phyloP scores from a whole-genome alignment of 257 asterid genomes.

The Henckelia pumila region DNA sequence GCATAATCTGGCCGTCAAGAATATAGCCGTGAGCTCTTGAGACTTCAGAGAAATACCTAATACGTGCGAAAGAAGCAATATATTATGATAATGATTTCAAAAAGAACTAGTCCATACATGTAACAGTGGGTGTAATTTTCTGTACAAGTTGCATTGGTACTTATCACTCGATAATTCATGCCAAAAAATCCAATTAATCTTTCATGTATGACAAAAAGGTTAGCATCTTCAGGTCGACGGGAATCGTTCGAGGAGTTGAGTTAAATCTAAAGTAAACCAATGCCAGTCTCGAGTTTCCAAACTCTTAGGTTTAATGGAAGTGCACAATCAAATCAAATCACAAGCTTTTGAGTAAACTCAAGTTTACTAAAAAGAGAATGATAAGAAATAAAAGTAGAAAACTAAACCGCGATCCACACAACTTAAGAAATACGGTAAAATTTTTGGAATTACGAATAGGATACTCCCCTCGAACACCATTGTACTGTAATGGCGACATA shows the following conservation, averaged over 20 bases:
- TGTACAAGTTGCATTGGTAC: not conserved
- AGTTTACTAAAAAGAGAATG: too few species aligned
- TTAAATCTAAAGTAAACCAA: not conserved
- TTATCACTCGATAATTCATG: not conserved
- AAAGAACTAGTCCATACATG: not conserved
- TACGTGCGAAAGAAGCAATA: not conserved
- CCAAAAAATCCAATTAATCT: not conserved
- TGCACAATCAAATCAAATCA: not conserved
- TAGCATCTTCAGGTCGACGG: too few species aligned
- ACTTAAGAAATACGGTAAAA: not conserved
- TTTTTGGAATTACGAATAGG: not conserved
- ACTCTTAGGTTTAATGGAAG: not conserved
- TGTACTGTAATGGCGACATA: too few species aligned
- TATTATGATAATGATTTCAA: not conserved
- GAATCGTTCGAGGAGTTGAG: not conserved
- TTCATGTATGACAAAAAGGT: too few species aligned
- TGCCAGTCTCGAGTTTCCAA: not conserved
- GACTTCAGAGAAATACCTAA: constrained; percentile 86
- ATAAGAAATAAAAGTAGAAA: not conserved
- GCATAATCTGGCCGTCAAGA: constrained; percentile 62
- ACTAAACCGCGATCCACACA: not conserved
- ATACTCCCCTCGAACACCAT: too few species aligned
- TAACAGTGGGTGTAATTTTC: not conserved
- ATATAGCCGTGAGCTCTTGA: constrained; percentile 86
- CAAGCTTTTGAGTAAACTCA: not conserved